These are phyloP conservation scores for Ilyonectria sp. DNA, from an alignment of 2,329 filamentous ascomycete species.

Conservation along the genomic window DNA sequence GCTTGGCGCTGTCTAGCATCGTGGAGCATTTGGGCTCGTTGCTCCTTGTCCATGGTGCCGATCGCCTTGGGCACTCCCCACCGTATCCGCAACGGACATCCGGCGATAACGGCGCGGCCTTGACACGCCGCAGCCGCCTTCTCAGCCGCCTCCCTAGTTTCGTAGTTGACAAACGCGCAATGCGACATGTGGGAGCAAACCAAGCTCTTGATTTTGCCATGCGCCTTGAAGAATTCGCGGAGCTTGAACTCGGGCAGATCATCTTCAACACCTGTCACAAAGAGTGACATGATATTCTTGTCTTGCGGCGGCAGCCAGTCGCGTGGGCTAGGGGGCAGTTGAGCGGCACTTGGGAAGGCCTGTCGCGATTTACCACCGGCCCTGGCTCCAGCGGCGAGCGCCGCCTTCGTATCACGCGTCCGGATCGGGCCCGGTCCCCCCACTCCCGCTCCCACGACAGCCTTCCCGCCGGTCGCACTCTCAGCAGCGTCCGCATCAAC, in stretches of 20 bases:
- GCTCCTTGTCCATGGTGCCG: constrained; percentile 90
- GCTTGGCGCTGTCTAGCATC: constrained; percentile 71
- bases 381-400: constrained; percentile 64
- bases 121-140: constrained; percentile 87
- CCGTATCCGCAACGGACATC: constrained; percentile 89
- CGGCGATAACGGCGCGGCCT: constrained; percentile 90
- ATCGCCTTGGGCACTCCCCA: constrained; percentile 96
- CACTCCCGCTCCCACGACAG: constrained; percentile 68
- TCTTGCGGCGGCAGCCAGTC: constrained; percentile 91
- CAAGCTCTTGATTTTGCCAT: constrained; percentile 91
- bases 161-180: constrained; percentile 96
- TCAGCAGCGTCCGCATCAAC: constrained; percentile 70
- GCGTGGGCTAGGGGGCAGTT: constrained; percentile 84
- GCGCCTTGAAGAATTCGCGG: constrained; percentile 89
- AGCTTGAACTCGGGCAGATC: constrained; percentile 94
- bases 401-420: constrained; percentile 76
- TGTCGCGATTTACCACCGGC: constrained; percentile 63
- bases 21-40: constrained; percentile 84
- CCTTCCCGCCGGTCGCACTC: constrained; percentile 61
- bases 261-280: constrained; percentile 95
- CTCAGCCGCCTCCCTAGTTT: constrained; percentile 87
- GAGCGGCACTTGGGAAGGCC: constrained; percentile 78
- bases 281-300: constrained; percentile 90
- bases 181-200: constrained; percentile 98
- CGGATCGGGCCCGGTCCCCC: constrained; percentile 84